These are phyloP conservation scores for Cyclotella atomus DNA, from an alignment of 108 stramenopile species.

Conservation along the genomic window DNA sequence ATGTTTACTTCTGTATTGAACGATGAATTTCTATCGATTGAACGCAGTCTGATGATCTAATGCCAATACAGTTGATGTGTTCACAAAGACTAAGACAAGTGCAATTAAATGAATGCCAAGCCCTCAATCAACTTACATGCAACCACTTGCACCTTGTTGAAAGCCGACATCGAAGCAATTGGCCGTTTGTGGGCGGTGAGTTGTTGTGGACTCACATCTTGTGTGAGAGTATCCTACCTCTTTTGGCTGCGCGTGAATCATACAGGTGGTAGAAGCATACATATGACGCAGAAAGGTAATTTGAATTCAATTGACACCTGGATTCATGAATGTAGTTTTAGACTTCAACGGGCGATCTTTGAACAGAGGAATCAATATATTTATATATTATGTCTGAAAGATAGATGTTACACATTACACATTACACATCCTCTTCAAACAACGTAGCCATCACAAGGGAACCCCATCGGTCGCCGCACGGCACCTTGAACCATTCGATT, in stretches of 20 bases:
- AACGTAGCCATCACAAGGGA: background rate
- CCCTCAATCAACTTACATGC: background rate
- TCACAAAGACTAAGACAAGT: constrained; percentile 11
- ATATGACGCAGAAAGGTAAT: constrained; percentile 5
- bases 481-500: background rate
- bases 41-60: background rate
- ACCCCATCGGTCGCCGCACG: background rate
- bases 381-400: background rate
- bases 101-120: too few species aligned
- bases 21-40: background rate
- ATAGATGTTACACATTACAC: background rate
- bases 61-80: background rate
- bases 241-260: too few species aligned
- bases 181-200: background rate
- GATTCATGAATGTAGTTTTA: background rate
- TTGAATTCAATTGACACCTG: background rate
- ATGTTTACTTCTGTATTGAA: background rate
- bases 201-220: background rate
- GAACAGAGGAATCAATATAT: background rate
- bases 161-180: background rate
- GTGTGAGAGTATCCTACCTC: constrained; percentile 8
- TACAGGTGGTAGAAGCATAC: too few species aligned
- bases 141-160: background rate
- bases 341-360: background rate
- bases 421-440: background rate